Percentiles rank a stretch among this genome's conserved stretches.
Conservation (phyloP, 2,329 filamentous ascomycete genomes). For the Aspergillus novofumigatus region DNA sequence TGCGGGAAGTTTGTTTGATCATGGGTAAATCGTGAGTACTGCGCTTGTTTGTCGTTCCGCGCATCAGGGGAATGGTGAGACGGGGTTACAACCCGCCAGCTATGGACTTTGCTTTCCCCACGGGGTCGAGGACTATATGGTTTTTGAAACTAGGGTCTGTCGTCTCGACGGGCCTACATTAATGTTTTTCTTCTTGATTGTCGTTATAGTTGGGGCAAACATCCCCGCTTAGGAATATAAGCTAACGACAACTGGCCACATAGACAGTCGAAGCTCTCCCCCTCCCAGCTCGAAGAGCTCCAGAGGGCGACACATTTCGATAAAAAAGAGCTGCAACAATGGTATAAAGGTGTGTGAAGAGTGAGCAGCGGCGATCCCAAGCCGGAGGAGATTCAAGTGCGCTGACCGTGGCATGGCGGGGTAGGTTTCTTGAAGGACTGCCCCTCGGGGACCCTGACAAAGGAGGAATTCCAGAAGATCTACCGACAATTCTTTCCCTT, state of each 20-base stretch:
- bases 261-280: slow-evolving; percentile 97
- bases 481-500: slow-evolving; percentile 99
- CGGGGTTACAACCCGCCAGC: neutral
- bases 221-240: neutral
- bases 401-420: slow-evolving; percentile 12
- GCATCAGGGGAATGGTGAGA: neutral
- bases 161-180: neutral
- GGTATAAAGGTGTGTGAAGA: slow-evolving; percentile 83
- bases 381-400: neutral
- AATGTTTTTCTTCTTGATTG: neutral
- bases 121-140: neutral
- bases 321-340: slow-evolving; percentile 99
- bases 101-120: neutral
- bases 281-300: slow-evolving; percentile 90
- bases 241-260: neutral
- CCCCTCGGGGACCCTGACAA: slow-evolving; percentile 91
- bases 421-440: slow-evolving; percentile 97
- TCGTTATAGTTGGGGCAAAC: neutral
- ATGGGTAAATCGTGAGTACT: slow-evolving; percentile 38
- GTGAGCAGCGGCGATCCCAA: neutral
- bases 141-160: neutral
- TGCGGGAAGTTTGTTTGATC: slow-evolving; percentile 14
- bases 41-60: slow-evolving; percentile 6
- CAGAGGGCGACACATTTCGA: slow-evolving; percentile 98
- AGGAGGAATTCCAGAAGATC: slow-evolving; percentile 99